Conservation (phyloP, 805 yeast species). For the Dipodascopsis uninucleata region DNA sequence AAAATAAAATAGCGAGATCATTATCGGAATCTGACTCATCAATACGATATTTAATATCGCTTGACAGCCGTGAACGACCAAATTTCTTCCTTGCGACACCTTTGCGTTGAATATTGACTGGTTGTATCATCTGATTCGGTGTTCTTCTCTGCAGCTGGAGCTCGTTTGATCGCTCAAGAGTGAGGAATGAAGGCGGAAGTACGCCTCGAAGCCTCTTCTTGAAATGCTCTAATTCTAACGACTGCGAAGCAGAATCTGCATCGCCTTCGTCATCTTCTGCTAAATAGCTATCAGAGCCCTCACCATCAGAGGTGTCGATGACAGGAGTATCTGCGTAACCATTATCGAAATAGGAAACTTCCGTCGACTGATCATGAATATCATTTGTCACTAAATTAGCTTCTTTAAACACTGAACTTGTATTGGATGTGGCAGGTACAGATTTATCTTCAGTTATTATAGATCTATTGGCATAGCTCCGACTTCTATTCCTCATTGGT, state of each 20-base stretch:
- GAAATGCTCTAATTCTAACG: constrained; percentile 22
- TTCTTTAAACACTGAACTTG: no score
- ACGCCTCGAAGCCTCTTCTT: constrained; percentile 30
- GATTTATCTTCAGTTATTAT: no score
- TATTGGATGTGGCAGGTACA: no score
- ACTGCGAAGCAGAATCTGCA: constrained; percentile 6
- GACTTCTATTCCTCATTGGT: no score
- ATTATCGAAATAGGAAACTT: no score
- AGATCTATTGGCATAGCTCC: no score
- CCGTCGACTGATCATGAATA: no score
- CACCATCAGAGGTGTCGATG: neutral
- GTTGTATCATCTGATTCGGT: neutral
- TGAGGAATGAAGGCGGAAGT: constrained; percentile 32
- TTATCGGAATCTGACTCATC: constrained; percentile 19
- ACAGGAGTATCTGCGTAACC: neutral
- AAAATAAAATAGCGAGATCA: no score
- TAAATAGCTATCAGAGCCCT: neutral
- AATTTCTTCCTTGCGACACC: constrained; percentile 27
- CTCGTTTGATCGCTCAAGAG: constrained; percentile 19
- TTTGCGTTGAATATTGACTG: constrained; percentile 11
- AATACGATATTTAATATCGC: constrained; percentile 8
- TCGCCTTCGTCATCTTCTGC: constrained; percentile 3
- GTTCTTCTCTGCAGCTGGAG: constrained; percentile 1
- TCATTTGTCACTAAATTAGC: no score
- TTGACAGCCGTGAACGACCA: constrained; percentile 5